phyloP scores from a whole-genome alignment of 2,329 filamentous ascomycete species.

The Eutypa lata region DNA sequence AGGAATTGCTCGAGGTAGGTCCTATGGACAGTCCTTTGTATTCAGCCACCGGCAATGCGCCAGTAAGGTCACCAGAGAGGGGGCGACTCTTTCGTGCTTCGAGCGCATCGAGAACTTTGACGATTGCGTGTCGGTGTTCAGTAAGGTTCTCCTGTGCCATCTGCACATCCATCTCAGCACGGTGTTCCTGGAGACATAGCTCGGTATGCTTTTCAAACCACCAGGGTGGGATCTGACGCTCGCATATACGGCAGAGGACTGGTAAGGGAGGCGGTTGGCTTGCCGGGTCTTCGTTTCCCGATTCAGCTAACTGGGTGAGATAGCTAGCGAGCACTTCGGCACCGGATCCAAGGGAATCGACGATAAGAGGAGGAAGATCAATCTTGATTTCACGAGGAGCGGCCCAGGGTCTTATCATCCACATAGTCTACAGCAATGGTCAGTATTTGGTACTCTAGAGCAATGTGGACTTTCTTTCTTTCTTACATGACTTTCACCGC shows the following conservation, averaged over 20 bases:
- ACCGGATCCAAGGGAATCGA: conserved; percentile 90
- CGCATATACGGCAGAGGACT: conserved; percentile 93
- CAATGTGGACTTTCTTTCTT: conserved; percentile 1
- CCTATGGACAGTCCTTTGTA: conserved; percentile 89
- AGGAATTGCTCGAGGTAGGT: conserved; percentile 65
- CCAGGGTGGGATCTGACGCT: conserved; percentile 95
- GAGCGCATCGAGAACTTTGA: conserved; percentile 88
- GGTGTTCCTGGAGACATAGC: conserved; percentile 90
- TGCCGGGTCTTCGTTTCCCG: conserved; percentile 70
- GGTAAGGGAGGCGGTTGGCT: conserved; percentile 78
- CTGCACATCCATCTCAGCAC: conserved; percentile 96
- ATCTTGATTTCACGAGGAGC: conserved; percentile 91
- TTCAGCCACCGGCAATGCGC: conserved; percentile 62
- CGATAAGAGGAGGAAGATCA: conserved; percentile 82
- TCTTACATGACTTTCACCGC: conserved; percentile 86
- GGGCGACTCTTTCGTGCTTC: conserved; percentile 73
- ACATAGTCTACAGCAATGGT: conserved; percentile 74
- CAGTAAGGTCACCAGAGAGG: conserved; percentile 49
- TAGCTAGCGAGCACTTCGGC: conserved; percentile 94
- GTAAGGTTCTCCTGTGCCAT: conserved; percentile 88
- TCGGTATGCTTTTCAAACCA: conserved; percentile 99
- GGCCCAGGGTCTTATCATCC: conserved; percentile 95
- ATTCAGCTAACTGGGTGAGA: conserved; percentile 83
- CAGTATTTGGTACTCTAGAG: conserved; percentile 16
- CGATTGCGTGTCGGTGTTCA: conserved; percentile 91